These are phyloP conservation scores for Hypericum androsaemum DNA, from an alignment of 345 rosid species.

Conservation along the genomic window DNA sequence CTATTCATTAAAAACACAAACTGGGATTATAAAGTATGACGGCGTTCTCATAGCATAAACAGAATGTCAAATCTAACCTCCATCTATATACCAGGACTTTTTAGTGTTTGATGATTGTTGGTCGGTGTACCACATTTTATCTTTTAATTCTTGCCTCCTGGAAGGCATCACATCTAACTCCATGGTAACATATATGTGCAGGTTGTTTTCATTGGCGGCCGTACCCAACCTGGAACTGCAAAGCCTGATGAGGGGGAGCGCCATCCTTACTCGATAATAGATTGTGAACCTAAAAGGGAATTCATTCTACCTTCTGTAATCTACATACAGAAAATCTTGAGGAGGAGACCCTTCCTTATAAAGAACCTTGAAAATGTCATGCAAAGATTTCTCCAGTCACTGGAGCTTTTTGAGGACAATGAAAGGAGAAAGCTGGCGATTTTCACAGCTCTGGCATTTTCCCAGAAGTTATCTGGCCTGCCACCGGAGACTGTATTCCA, in stretches of 20 bases:
- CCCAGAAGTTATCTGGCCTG: conserved; percentile 95
- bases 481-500: conserved; percentile 98
- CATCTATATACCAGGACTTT: too few species aligned
- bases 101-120: too few species aligned
- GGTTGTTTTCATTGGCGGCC: conserved; percentile 95
- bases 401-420: conserved; percentile 96
- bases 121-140: too few species aligned
- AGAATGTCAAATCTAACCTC: too few species aligned
- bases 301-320: conserved; percentile 74
- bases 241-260: conserved; percentile 99
- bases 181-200: conserved; percentile 14
- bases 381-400: conserved; percentile 78
- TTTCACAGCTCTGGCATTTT: conserved; percentile 94
- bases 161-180: too few species aligned
- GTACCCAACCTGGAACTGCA: conserved; percentile 92
- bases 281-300: conserved; percentile 79
- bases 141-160: too few species aligned
- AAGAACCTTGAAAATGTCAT: conserved; percentile 97
- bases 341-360: conserved; percentile 88
- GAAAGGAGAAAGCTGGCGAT: conserved; percentile 97
- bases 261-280: conserved; percentile 79
- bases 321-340: conserved; percentile 77
- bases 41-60: too few species aligned
- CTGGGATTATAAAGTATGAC: too few species aligned
- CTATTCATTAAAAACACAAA: too few species aligned